Base-by-base conservation (phyloP, 768 basidiomycete genomes). In the Leccinellum luteum region DNA sequence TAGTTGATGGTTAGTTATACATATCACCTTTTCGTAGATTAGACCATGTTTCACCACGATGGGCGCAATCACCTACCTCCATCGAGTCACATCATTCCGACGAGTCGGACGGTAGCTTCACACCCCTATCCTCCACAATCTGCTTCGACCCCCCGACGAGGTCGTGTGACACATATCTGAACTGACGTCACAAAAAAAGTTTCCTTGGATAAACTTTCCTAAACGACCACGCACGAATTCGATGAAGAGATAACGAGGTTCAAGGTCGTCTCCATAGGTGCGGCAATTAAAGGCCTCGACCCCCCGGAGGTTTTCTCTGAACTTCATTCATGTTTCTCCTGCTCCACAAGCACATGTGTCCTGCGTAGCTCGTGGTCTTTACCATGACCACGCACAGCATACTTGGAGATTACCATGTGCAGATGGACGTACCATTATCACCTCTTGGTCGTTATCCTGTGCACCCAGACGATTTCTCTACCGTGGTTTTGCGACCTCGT, bases 311-410 rank as follows among this genome's bases (percentile, higher is more conserved):
- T 2, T 54, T 60, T 13, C 23, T 50, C 13, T 44, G n/a, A 12
- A 43, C 21, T 13, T 51, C 60, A 2, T 61, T 61, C 38, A 21
- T 21, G n/a, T 48, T 7, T 60, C 51, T 28, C 59, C 47, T 6
- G 3, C 25, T 14, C 53, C 60, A 10, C 9, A 38, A 2, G 31
- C 35, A 28, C 2, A 43, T 17, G 28, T 34, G 58, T 54, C 19
- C 41, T 43, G 41, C 19, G 41, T 43, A 43, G 38, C 41, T 43
- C 41, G 19, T 43, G 32, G 13, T 32, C 32, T 13, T 32, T 21
- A 1, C 41, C 41, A 43, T 43, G 41, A 21, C 41, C 41, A 43
- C 19, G 17, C 31, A 52, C 14, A 61, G 48, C 27, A 15, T 32
- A 38, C 1, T 17, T 5, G 60, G 59, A 30, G 44, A 56, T 41